Conservation (phyloP, 1,139 yeast species). For the Diutina ranongensis region DNA sequence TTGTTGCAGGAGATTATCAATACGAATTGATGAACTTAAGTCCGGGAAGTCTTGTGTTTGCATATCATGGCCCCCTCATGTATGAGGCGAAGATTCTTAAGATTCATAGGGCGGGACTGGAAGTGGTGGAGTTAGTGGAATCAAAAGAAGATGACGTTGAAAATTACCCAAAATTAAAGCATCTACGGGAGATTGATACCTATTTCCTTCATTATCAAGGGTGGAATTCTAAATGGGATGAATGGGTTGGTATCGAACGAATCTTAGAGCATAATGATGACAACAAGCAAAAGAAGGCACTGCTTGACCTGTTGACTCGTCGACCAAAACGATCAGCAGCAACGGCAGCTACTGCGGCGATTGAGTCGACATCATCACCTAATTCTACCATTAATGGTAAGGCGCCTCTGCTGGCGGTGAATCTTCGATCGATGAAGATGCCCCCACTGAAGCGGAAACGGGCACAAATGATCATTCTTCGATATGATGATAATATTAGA, state of each 20-base stretch:
- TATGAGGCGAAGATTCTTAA: slow-evolving; percentile 79
- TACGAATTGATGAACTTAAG: slow-evolving; percentile 5
- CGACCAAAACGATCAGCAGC: background rate
- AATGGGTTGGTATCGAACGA: slow-evolving; percentile 75
- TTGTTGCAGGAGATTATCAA: background rate
- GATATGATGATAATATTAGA: slow-evolving; percentile 20
- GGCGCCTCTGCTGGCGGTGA: background rate
- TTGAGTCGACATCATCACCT: background rate
- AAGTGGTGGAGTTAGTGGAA: slow-evolving; percentile 30
- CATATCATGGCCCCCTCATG: slow-evolving; percentile 83
- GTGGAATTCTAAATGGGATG: slow-evolving; percentile 96
- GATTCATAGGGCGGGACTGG: slow-evolving; percentile 42
- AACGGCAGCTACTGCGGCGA: background rate
- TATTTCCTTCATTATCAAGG: slow-evolving; percentile 86
- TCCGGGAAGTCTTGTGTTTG: slow-evolving; percentile 47
- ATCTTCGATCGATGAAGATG: background rate
- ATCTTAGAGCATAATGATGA: slow-evolving; percentile 61
- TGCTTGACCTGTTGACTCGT: background rate
- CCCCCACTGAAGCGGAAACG: background rate
- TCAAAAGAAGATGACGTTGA: slow-evolving; percentile 19
- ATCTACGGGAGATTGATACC: slow-evolving; percentile 25
- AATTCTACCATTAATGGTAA: background rate
- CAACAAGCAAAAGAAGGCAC: slow-evolving; percentile 19
- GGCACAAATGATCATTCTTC: background rate
- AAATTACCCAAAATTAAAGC: slow-evolving; percentile 10